phyloP scores from a whole-genome alignment of 495 filamentous ascomycete species.

The Tuber indicum region DNA sequence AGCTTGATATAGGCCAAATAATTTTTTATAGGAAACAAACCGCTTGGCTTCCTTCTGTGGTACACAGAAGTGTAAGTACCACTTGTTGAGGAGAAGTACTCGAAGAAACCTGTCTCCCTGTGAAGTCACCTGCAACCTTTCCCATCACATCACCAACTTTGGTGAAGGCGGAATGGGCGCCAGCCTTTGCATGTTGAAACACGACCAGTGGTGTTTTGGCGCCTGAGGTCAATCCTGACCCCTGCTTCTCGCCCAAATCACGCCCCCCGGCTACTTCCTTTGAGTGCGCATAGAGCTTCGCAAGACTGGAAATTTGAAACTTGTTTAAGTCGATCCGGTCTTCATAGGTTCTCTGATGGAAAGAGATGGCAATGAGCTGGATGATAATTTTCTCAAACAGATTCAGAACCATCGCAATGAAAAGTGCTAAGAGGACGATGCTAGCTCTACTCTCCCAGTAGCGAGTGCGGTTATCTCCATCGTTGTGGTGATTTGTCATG shows the following conservation, averaged over 20 bases:
- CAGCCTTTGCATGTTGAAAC: conserved; percentile 58
- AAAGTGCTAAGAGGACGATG: conserved; percentile 77
- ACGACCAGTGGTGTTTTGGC: conserved; percentile 64
- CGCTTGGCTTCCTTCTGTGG: conserved; percentile 68
- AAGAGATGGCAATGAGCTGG: conserved; percentile 87
- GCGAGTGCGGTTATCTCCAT: conserved; percentile 50
- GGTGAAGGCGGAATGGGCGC: conserved; percentile 64
- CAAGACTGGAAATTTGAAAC: conserved; percentile 71
- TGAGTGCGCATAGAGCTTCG: conserved; percentile 76
- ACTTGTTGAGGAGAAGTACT: conserved; percentile 83
- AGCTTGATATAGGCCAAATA: background rate
- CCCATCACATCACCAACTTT: conserved; percentile 83
- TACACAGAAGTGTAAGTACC: conserved; percentile 63
- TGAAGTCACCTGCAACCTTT: conserved; percentile 91
- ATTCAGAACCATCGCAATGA: conserved; percentile 74
- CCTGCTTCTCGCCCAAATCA: conserved; percentile 17
- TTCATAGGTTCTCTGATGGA: conserved; percentile 84
- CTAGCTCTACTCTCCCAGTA: conserved; percentile 73
- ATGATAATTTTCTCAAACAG: conserved; percentile 89
- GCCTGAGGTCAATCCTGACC: conserved; percentile 46
- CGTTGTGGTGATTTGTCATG: conserved; percentile 66
- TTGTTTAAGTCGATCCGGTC: conserved; percentile 91
- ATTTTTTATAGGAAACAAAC: conserved; percentile 18
- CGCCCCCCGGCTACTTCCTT: conserved; percentile 45
- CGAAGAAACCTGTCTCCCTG: conserved; percentile 64